Evolutionary conservation across 1,139 yeast genomes (phyloP), one percentile per base, ranked within the genome.

Genomic region (Sugiyamaella grinbergsii): DNA sequence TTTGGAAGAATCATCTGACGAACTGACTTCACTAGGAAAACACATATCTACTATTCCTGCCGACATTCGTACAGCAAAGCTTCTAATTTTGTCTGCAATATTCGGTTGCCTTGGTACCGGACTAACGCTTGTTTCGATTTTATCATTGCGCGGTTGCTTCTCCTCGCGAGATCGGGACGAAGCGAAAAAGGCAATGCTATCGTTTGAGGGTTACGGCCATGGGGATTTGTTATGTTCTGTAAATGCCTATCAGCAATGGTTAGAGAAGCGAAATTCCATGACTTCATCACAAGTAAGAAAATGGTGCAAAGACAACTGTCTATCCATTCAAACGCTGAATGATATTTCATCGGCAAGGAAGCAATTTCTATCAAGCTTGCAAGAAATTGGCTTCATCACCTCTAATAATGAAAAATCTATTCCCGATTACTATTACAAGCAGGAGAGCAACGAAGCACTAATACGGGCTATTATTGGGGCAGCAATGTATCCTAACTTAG

Each of bases 51-150:
- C 82, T 61, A 73, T 93, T 53, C 98, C 98, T 0, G 76, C 95
- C 7, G 98, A 93, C 67, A 78, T 93, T 43, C 82, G 80, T 53
- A 85, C 90, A 52, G 97, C 96, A 5, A 93, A 93, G 62, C 68
- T 91, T 45, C 71, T 93, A 44, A 81, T 91, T 24, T 78, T 82
- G 54, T 89, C 95, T 1, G 81, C 94, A 42, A 77, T 90, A 10
- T 87, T 91, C 66, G 95, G 95, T 0, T 85, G 95, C 61, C 70
- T 89, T n/a, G 91, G 86, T 40, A 71, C 78, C 29, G 85, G 93
- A 52, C 73, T 88, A 19, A 79, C 91, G 0, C 71, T 89, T 20
- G 93, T 96, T 0, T 81, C 96, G 0, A 75, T 88, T 7, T 71
- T 85, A 38, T 81, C 94, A 13, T 75, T 83, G 5, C 90, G 94